Conservation (phyloP, 1,139 yeast genomes). For the Suhomyces bokatorum region DNA sequence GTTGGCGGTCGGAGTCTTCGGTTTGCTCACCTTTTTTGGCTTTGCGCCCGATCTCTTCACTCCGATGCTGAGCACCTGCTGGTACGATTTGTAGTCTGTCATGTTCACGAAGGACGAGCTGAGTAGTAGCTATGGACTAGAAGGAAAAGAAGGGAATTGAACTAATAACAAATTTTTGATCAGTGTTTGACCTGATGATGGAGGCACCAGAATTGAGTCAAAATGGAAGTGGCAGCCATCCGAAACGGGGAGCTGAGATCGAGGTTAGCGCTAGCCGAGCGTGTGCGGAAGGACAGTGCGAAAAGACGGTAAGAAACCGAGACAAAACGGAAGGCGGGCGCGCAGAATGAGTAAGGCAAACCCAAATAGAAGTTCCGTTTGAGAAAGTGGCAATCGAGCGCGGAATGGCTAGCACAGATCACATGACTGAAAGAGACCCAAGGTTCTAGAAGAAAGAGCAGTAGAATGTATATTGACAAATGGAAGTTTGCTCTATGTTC, state of each 20-base stretch:
- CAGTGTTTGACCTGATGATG: neutral
- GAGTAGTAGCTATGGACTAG: neutral
- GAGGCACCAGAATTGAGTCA: constrained; percentile 1
- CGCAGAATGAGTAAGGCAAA: neutral
- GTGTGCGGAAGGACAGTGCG: constrained; percentile 6
- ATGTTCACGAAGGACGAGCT: neutral
- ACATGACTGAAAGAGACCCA: neutral
- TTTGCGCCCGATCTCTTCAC: constrained; percentile 19
- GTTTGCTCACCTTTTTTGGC: constrained; percentile 20
- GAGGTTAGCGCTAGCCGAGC: constrained; percentile 13
- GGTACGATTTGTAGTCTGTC: constrained; percentile 40
- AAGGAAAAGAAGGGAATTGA: neutral
- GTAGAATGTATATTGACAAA: too few relatives aligned
- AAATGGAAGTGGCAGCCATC: constrained; percentile 5
- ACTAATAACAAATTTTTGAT: neutral
- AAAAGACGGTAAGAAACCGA: neutral
- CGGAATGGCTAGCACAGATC: too few relatives aligned
- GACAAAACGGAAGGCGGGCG: constrained; percentile 3
- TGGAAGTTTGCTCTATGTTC: too few relatives aligned
- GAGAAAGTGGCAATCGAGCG: neutral
- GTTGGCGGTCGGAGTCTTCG: constrained; percentile 17
- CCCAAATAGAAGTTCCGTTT: too few relatives aligned
- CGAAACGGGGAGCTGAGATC: constrained; percentile 15
- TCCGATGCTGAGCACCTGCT: constrained; percentile 42
- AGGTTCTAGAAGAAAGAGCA: neutral